Evolutionary conservation across 768 basidiomycete genomes (phyloP).

Genomic region (Psilocybe tampanensis): DNA sequence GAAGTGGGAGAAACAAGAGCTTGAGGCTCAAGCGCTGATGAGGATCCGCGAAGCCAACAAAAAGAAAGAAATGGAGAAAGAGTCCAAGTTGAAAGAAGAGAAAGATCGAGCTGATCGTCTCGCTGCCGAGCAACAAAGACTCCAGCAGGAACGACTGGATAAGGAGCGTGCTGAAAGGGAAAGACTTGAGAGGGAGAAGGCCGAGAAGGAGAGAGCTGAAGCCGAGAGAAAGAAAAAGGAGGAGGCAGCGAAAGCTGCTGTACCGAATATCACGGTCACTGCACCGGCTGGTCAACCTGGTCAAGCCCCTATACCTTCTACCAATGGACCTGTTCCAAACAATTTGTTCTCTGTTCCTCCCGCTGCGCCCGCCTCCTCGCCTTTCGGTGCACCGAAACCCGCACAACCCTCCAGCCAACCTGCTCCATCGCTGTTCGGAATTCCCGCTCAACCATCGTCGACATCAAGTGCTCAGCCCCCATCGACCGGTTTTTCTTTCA

Average conservation of each 20-base stretch:
- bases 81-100: slow-evolving; percentile 36
- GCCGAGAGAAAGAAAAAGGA: slow-evolving; percentile 17
- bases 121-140: slow-evolving; percentile 27
- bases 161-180: slow-evolving; percentile 33
- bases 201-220: slow-evolving; percentile 23
- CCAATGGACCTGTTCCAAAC: slow-evolving; percentile 14
- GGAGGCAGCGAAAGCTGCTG: slow-evolving; percentile 16
- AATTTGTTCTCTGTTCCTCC: slow-evolving; percentile 1
- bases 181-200: slow-evolving; percentile 31
- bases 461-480: slow-evolving; percentile 18
- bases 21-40: slow-evolving; percentile 79
- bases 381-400: not conserved
- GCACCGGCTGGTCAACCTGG: slow-evolving; percentile 8
- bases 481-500: slow-evolving; percentile 7
- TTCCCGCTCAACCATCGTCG: slow-evolving; percentile 4
- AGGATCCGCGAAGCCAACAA: slow-evolving; percentile 58
- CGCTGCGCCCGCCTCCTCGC: not conserved
- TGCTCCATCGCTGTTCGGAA: not conserved
- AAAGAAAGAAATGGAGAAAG: slow-evolving; percentile 48
- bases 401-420: not conserved
- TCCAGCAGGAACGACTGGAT: slow-evolving; percentile 20
- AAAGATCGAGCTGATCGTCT: slow-evolving; percentile 31
- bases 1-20: slow-evolving; percentile 87
- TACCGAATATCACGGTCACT: slow-evolving; percentile 12
- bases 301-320: slow-evolving; percentile 7